phyloP scores from a whole-genome alignment of 352 stramenopile species.

The Phytophthora agathidicida region DNA sequence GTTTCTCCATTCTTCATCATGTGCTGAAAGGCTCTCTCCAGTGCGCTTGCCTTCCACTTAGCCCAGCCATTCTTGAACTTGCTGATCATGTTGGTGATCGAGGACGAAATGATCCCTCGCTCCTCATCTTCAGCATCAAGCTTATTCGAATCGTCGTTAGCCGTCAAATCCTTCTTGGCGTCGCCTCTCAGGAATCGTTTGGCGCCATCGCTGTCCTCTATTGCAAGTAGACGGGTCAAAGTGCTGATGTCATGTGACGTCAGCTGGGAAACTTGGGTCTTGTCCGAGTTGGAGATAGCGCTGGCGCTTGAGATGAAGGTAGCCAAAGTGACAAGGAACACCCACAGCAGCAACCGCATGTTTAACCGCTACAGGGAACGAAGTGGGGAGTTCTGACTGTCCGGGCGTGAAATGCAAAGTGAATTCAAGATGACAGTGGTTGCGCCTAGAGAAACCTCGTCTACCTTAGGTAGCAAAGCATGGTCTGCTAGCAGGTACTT shows the following conservation, averaged over 20 bases:
- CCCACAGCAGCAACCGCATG: conserved; percentile 22
- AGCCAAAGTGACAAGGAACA: conserved; percentile 10
- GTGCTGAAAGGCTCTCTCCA: conserved; percentile 19
- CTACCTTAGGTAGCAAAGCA: conserved; percentile 9
- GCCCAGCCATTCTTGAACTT: conserved; percentile 10
- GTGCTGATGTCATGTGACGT: conserved; percentile 4
- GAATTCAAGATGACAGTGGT: conserved; percentile 1
- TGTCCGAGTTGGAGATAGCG: not conserved
- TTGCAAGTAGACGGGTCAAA: conserved; percentile 9
- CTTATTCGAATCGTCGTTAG: not conserved
- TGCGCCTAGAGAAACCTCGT: conserved; percentile 16
- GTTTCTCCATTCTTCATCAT: conserved; percentile 19
- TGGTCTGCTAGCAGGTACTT: conserved; percentile 9
- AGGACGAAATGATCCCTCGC: conserved; percentile 8
- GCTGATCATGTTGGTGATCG: conserved; percentile 2
- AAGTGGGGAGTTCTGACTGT: not conserved
- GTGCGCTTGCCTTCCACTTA: conserved; percentile 3
- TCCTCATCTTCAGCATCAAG: conserved; percentile 9
- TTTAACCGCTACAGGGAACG: not conserved
- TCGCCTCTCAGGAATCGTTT: conserved; percentile 17
- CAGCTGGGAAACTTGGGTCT: not conserved
- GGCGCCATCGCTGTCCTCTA: not conserved
- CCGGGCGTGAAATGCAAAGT: conserved; percentile 5
- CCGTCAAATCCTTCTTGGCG: conserved; percentile 9
- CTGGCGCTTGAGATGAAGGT: conserved; percentile 1